Percentiles rank a stretch among this genome's conserved stretches.
Evolutionary conservation across 2,329 filamentous ascomycete species (phyloP).

Genomic region (Amesomyces nigricolor): DNA sequence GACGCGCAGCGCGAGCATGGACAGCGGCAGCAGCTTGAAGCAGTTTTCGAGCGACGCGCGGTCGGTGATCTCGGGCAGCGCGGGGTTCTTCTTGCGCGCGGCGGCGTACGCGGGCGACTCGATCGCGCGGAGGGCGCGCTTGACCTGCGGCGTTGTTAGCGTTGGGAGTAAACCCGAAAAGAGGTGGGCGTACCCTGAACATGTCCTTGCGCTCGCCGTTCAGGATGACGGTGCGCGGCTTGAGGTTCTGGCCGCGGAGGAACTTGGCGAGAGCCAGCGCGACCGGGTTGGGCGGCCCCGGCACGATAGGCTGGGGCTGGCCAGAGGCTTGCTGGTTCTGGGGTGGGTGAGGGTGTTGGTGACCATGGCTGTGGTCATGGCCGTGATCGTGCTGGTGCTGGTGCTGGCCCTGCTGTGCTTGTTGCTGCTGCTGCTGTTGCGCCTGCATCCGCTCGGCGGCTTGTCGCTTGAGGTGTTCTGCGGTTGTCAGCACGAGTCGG

Average conservation of each 20-base stretch:
- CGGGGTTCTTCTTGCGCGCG: conserved; percentile 80
- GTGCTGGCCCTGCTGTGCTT: conserved; percentile 28
- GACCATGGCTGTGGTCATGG: conserved; percentile 28
- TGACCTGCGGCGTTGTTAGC: conserved; percentile 56
- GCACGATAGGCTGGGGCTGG: conserved; percentile 59
- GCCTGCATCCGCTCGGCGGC: conserved; percentile 41
- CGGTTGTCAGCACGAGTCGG: neutral
- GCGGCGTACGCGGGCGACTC: conserved; percentile 87
- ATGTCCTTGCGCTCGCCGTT: conserved; percentile 97
- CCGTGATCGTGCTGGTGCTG: conserved; percentile 29
- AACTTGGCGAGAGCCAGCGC: conserved; percentile 87
- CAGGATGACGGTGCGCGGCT: conserved; percentile 84
- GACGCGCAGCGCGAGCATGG: conserved; percentile 87
- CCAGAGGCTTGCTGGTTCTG: conserved; percentile 37
- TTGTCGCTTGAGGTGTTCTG: conserved; percentile 57
- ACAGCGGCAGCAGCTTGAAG: conserved; percentile 92
- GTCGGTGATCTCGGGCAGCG: conserved; percentile 82
- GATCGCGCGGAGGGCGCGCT: conserved; percentile 87
- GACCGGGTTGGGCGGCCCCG: conserved; percentile 80
- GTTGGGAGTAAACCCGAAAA: neutral
- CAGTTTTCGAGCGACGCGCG: conserved; percentile 83
- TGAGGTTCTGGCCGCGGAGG: conserved; percentile 75
- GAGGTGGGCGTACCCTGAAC: conserved; percentile 59
- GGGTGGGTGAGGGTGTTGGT: conserved; percentile 29
- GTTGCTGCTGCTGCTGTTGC: conserved; percentile 34